Conservation (phyloP, 2,329 filamentous ascomycete species). For the Fonsecaea pugnacius region DNA sequence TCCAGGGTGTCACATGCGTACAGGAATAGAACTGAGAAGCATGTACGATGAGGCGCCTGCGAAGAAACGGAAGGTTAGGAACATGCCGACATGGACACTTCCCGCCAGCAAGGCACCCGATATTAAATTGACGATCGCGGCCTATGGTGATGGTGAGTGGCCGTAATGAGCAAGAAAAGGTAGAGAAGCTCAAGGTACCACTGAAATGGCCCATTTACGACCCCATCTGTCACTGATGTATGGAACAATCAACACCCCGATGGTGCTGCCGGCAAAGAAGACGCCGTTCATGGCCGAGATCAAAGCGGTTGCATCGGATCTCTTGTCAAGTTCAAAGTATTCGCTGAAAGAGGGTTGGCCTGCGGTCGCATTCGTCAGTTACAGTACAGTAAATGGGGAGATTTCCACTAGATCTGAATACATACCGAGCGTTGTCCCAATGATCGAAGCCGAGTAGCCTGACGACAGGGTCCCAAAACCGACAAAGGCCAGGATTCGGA, state of each 20-base stretch:
- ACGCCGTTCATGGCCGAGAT: not conserved
- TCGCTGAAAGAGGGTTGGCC: slow-evolving; percentile 1
- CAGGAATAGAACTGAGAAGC: too few relatives aligned
- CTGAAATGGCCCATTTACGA: not conserved
- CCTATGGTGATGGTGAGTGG: not conserved
- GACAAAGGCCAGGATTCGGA: too few relatives aligned
- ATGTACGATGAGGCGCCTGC: too few relatives aligned
- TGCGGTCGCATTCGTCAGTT: not conserved
- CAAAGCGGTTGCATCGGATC: not conserved
- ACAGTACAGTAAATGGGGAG: too few relatives aligned
- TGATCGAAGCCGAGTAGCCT: too few relatives aligned
- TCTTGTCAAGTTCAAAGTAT: slow-evolving; percentile 5
- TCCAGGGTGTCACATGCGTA: too few relatives aligned
- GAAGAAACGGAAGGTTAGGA: slow-evolving; percentile 45
- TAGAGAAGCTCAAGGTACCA: not conserved
- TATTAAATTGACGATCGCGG: slow-evolving; percentile 34
- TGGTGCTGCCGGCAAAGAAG: not conserved
- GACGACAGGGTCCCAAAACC: too few relatives aligned
- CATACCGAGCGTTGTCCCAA: too few relatives aligned
- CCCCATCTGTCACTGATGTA: not conserved
- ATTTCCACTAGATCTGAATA: too few relatives aligned
- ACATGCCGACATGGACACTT: slow-evolving; percentile 11
- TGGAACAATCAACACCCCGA: not conserved
- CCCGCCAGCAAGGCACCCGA: slow-evolving; percentile 44
- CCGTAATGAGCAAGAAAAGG: not conserved